Percentiles rank a stretch among this genome's conserved stretches.
Evolutionary conservation across 768 basidiomycete genomes (phyloP).

Genomic region (Tricholoma hemisulphureum): DNA sequence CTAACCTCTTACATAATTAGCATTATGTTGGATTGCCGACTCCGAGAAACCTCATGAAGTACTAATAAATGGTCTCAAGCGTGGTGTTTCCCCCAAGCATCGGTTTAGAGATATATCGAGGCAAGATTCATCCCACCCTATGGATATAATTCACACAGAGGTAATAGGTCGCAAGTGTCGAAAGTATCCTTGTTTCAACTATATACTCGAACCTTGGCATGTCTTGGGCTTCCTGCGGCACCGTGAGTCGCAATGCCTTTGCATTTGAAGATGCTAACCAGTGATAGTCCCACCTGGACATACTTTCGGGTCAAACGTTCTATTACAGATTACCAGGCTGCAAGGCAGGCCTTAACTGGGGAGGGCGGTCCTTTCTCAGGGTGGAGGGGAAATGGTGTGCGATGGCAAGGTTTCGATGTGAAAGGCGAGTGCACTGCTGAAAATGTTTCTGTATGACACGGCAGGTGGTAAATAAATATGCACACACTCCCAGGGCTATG

Average conservation of each 20-base stretch:
- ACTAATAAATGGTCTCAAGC: conserved; percentile 75
- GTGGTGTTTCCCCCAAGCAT: conserved; percentile 74
- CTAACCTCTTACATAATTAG: conserved; percentile 34
- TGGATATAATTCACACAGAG: neutral
- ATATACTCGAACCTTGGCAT: conserved; percentile 27
- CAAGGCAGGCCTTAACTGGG: conserved; percentile 48
- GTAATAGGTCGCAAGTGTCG: conserved; percentile 47
- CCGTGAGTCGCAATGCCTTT: conserved; percentile 14
- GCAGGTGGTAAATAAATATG: neutral
- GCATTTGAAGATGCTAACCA: neutral
- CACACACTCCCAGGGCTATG: too few species aligned
- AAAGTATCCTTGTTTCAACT: conserved; percentile 55
- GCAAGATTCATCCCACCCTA: conserved; percentile 31
- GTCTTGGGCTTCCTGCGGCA: conserved; percentile 12
- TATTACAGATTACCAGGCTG: conserved; percentile 46
- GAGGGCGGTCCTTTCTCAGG: conserved; percentile 51
- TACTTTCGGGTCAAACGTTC: conserved; percentile 48
- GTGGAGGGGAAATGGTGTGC: conserved; percentile 57
- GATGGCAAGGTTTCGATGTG: conserved; percentile 51
- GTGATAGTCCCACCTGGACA: conserved; percentile 21
- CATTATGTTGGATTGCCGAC: conserved; percentile 69
- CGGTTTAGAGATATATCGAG: conserved; percentile 60
- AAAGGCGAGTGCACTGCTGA: conserved; percentile 7
- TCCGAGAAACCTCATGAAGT: conserved; percentile 51
- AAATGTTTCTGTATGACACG: neutral